These are phyloP conservation scores for Silene coronaria DNA, from an alignment of 179 eudicot species.

Conservation along the genomic window DNA sequence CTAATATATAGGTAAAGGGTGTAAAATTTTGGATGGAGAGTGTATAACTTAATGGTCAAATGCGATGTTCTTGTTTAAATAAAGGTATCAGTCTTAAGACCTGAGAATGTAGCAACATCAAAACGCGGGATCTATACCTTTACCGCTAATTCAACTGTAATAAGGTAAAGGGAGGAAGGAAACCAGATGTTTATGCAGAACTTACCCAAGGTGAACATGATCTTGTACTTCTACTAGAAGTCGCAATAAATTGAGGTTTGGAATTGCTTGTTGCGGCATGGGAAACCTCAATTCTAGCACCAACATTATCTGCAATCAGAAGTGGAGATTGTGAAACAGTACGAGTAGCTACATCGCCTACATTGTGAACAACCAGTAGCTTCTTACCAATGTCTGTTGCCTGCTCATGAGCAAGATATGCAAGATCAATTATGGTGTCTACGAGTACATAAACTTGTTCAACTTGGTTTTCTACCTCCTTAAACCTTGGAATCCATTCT, in stretches of 20 bases:
- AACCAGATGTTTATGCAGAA: neutral
- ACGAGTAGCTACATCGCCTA: neutral
- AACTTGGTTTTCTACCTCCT: conserved; percentile 11
- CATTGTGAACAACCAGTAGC: neutral
- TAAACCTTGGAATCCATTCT: conserved; percentile 12
- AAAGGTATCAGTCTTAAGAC: neutral
- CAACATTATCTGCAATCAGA: neutral
- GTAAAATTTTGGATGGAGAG: too few relatives aligned
- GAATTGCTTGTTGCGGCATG: neutral
- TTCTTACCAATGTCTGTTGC: conserved; percentile 9
- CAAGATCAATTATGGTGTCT: conserved; percentile 5
- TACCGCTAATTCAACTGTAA: too few relatives aligned
- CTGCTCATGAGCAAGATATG: conserved; percentile 5
- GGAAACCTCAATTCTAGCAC: conserved; percentile 4
- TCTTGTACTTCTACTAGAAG: conserved; percentile 4
- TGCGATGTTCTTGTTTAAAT: neutral
- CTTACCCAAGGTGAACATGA: conserved; percentile 12
- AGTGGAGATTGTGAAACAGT: neutral
- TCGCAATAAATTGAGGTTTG: neutral
- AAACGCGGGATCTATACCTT: neutral
- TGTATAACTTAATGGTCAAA: neutral
- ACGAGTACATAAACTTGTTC: conserved; percentile 8
- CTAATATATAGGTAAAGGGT: too few relatives aligned
- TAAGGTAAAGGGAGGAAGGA: neutral
- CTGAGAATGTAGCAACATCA: neutral